These are phyloP conservation scores for Penstemon davidsonii DNA, from an alignment of 257 asterid genomes.

Conservation along the genomic window DNA sequence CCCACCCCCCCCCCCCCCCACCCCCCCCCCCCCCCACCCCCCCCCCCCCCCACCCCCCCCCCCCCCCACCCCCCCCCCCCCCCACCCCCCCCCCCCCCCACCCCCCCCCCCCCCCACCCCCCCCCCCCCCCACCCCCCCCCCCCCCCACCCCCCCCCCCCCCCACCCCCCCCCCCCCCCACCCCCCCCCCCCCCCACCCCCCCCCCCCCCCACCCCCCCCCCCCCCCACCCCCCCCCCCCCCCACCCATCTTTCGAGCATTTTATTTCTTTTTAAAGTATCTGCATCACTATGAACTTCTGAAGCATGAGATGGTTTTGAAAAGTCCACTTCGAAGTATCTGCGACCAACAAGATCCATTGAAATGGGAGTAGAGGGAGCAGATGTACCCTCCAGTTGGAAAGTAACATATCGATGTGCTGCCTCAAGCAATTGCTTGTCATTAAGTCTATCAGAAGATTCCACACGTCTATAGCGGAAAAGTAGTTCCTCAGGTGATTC, in stretches of 20 bases:
- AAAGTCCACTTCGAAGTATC: conserved; percentile 88
- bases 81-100: no score
- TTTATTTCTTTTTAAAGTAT: conserved; percentile 40
- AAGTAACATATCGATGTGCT: conserved; percentile 68
- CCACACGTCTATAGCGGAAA: conserved; percentile 57
- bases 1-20: no score
- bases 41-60: no score
- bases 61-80: no score
- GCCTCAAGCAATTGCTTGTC: conserved; percentile 67
- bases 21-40: no score
- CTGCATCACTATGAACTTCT: conserved; percentile 41
- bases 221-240: no score
- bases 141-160: no score
- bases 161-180: no score
- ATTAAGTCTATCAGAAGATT: conserved; percentile 62
- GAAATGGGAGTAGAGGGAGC: conserved; percentile 80
- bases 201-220: no score
- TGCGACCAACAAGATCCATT: conserved; percentile 94
- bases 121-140: no score
- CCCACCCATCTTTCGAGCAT: conserved; percentile 44
- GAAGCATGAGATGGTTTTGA: conserved; percentile 61
- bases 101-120: no score
- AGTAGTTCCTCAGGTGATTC: conserved; percentile 74
- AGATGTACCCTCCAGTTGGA: conserved; percentile 89
- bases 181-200: no score